Conservation (phyloP, 202 grass and related monocot species). For the Thinopyrum obtusiflorum region DNA sequence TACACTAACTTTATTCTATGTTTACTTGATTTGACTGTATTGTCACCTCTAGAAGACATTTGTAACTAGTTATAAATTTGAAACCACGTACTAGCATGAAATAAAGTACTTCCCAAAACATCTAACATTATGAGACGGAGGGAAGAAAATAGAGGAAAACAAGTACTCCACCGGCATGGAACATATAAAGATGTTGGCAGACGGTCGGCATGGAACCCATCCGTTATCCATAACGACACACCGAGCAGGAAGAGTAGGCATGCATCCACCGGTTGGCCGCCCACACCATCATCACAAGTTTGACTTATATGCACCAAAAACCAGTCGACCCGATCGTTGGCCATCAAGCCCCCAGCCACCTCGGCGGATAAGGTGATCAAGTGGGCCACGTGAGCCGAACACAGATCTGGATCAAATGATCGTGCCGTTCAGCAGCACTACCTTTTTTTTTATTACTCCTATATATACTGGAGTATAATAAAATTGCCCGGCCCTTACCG, state of each 20-base stretch:
- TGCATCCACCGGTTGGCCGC: not conserved
- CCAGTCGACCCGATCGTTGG: not conserved
- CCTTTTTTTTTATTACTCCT: not conserved
- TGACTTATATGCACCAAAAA: not conserved
- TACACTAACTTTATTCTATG: no score
- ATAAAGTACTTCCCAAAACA: no score
- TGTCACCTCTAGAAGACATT: no score
- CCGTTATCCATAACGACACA: not conserved
- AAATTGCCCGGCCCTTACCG: no score
- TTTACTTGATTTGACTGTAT: no score
- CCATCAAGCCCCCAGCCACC: not conserved
- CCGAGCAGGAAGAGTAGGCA: not conserved
- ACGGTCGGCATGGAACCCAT: not conserved
- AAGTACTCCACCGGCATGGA: no score
- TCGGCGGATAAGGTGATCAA: not conserved
- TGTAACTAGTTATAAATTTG: no score
- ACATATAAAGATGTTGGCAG: no score
- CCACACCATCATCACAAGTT: not conserved
- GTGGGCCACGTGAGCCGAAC: not conserved
- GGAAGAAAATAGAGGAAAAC: no score
- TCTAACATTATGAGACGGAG: no score
- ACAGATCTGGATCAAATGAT: conserved; percentile 20
- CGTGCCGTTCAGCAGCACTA: not conserved
- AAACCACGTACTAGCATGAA: no score
- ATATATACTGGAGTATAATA: no score